Evolutionary conservation across 805 yeast species (phyloP).

Genomic region (Sugiyamaella americana): DNA sequence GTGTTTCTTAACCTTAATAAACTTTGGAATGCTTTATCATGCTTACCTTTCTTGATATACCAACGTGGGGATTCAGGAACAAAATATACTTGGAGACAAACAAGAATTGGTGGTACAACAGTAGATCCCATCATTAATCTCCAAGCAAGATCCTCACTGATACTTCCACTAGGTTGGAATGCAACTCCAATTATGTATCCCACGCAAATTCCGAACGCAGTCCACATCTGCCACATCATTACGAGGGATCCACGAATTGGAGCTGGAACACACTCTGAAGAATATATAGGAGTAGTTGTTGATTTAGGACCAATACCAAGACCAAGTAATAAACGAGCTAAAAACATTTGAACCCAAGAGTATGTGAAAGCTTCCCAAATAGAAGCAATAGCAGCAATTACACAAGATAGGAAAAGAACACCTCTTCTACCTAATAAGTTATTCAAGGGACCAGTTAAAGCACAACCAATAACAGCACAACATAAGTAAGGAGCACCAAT

Average conservation of each 20-base stretch:
- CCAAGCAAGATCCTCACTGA: constrained; percentile 43
- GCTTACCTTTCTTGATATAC: constrained; percentile 50
- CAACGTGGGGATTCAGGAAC: constrained; percentile 71
- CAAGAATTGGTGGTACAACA: constrained; percentile 50
- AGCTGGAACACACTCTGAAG: constrained; percentile 58
- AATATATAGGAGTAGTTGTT: constrained; percentile 61
- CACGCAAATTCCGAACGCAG: constrained; percentile 68
- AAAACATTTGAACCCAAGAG: constrained; percentile 54
- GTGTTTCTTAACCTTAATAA: constrained; percentile 42
- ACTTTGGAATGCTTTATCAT: constrained; percentile 45
- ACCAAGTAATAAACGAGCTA: constrained; percentile 55
- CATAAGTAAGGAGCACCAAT: constrained; percentile 63
- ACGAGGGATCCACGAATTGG: constrained; percentile 57
- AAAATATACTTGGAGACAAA: constrained; percentile 45
- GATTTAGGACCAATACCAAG: constrained; percentile 63
- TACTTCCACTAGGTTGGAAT: constrained; percentile 39
- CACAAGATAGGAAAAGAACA: constrained; percentile 52
- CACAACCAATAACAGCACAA: constrained; percentile 50
- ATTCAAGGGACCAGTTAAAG: constrained; percentile 50
- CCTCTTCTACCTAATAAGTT: constrained; percentile 51
- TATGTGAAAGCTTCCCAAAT: constrained; percentile 60
- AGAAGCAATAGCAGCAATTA: constrained; percentile 53
- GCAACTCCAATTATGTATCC: constrained; percentile 58
- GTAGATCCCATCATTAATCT: constrained; percentile 64
- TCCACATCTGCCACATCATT: constrained; percentile 69